Conservation (phyloP, 2,329 filamentous ascomycete species). For the Colletotrichum filicis region DNA sequence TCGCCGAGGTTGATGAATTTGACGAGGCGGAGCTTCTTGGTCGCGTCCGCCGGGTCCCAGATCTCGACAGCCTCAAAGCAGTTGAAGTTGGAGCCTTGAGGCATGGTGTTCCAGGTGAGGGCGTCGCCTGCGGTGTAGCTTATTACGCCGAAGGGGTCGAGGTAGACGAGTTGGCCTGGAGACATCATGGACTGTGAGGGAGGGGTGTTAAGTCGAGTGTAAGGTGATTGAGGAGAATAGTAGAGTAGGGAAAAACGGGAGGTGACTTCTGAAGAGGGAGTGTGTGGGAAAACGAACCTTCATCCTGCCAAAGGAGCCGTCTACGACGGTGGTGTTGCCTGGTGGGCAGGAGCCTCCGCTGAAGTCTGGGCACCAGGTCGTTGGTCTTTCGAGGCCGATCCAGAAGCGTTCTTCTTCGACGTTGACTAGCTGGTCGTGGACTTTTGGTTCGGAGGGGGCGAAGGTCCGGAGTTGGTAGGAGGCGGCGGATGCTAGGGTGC, state of each 20-base stretch:
- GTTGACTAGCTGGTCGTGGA: conserved; percentile 42
- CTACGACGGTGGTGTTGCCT: conserved; percentile 42
- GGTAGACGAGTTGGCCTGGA: conserved; percentile 72
- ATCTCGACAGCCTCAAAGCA: conserved; percentile 55
- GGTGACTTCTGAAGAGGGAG: no score
- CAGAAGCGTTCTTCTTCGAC: conserved; percentile 41
- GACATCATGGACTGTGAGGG: conserved; percentile 48
- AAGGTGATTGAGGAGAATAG: no score
- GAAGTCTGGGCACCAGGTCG: conserved; percentile 3
- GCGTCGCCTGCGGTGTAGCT: conserved; percentile 57
- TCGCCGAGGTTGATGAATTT: background rate
- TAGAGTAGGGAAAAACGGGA: background rate
- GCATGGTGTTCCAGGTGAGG: conserved; percentile 62
- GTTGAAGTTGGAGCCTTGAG: conserved; percentile 59
- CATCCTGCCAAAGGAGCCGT: conserved; percentile 42
- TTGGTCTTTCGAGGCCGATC: conserved; percentile 38
- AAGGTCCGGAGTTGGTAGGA: conserved; percentile 4
- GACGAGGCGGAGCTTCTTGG: background rate
- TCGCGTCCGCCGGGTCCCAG: conserved; percentile 29
- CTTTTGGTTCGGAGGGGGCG: conserved; percentile 35
- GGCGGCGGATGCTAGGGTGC: background rate
- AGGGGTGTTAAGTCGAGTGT: no score
- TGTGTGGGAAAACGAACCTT: conserved; percentile 35
- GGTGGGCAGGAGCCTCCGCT: conserved; percentile 38
- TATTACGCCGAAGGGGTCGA: conserved; percentile 63